phyloP scores from a whole-genome alignment of 805 yeast species.

The Maudiozyma barnettii region DNA sequence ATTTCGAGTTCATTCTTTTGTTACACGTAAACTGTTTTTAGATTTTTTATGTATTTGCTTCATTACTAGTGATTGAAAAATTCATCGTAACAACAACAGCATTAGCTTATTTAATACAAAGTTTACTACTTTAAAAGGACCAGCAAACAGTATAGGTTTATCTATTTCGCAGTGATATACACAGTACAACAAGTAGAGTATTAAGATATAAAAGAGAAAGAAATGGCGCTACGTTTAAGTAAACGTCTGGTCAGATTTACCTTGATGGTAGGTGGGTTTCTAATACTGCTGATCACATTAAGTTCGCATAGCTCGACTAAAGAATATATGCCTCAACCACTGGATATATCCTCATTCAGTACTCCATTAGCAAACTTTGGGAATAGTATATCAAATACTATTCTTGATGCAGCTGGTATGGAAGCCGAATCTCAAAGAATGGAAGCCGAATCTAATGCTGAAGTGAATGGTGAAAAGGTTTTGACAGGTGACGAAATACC shows the following conservation, averaged over 20 bases:
- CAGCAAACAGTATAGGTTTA: too few relatives aligned
- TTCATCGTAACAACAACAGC: too few relatives aligned
- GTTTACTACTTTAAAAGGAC: too few relatives aligned
- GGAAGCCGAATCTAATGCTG: constrained; percentile 2
- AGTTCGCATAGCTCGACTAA: constrained; percentile 3
- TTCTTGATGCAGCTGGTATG: constrained; percentile 2
- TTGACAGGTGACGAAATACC: background rate
- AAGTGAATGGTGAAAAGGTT: background rate
- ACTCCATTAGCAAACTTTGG: background rate
- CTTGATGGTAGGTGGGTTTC: constrained; percentile 8
- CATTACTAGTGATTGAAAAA: too few relatives aligned
- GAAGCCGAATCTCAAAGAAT: constrained; percentile 6
- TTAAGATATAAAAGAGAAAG: background rate
- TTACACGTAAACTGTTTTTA: too few relatives aligned
- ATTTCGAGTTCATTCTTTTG: too few relatives aligned
- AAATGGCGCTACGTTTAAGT: constrained; percentile 17
- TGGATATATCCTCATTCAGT: constrained; percentile 2
- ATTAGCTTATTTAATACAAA: too few relatives aligned
- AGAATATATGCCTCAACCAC: constrained; percentile 1
- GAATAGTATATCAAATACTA: background rate
- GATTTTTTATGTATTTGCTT: too few relatives aligned
- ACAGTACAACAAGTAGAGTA: too few relatives aligned
- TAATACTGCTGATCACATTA: constrained; percentile 9
- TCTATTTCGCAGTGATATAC: too few relatives aligned
- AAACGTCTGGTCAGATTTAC: constrained; percentile 16